A percentile compares a stretch with the other conserved stretches of the same genome.
These are phyloP conservation scores for Reutealis trisperma DNA, from an alignment of 345 rosid genomes.

Conservation along the genomic window DNA sequence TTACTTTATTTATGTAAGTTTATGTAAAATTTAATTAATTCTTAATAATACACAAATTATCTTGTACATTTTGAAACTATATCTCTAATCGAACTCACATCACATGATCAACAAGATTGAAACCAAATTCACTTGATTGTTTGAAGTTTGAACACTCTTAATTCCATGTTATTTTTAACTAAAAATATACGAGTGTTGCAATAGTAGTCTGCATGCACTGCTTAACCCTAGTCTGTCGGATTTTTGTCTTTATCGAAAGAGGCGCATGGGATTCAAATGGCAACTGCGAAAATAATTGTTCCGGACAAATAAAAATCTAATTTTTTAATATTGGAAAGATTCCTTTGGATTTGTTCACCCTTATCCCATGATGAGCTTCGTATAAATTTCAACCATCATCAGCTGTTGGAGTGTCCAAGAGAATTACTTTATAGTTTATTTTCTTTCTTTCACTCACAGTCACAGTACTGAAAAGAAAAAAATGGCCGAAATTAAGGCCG, in stretches of 20 bases:
- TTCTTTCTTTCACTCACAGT: neutral
- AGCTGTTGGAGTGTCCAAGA: neutral
- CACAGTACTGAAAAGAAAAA: neutral
- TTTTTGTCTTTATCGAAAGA: neutral
- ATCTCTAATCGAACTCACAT: too few species aligned
- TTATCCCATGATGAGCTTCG: neutral
- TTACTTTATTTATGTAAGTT: too few species aligned
- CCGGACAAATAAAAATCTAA: neutral
- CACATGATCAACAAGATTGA: too few species aligned
- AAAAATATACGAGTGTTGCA: too few species aligned
- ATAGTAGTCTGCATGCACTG: too few species aligned
- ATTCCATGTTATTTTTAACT: too few species aligned
- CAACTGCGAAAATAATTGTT: neutral
- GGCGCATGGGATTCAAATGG: conserved; percentile 4
- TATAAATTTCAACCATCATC: neutral
- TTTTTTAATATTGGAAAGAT: neutral
- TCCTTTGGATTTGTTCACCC: neutral
- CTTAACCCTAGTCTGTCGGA: too few species aligned
- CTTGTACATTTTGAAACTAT: too few species aligned
- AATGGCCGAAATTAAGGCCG: conserved; percentile 59
- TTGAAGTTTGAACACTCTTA: too few species aligned
- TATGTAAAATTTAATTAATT: too few species aligned
- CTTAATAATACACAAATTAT: too few species aligned
- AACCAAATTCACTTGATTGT: too few species aligned
- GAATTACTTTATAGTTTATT: neutral